Base-by-base conservation (phyloP, 768 basidiomycete species). In the Mycena indigotica region DNA sequence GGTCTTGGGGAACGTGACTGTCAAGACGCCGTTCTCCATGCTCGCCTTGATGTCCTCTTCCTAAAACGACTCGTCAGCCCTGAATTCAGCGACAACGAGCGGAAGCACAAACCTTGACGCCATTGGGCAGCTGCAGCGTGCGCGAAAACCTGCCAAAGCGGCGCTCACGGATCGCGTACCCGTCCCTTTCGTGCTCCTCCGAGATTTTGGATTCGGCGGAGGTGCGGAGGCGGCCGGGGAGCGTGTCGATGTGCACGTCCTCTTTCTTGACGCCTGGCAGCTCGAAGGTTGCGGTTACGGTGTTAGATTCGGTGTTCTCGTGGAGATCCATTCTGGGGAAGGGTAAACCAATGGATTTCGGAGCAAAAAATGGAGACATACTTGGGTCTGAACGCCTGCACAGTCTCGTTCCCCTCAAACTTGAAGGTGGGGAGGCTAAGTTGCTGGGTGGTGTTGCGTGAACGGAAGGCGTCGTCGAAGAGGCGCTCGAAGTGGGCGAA, bases 251-350 rank as follows among this genome's bases (percentile, higher is more conserved):
- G 45, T 70, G 67, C 44, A 87, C 73, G 60, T 86, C 73, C 50
- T 84, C 80, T 51, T 81, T 80, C 60, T 75, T 75, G 46, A 86
- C 28, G 21, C 84, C 84, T 2, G 86, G 85, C 17, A 87, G 72
- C 64, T 87, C 85, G 65, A 87, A 84, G 4, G 76, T 70, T 28
- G 84, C 85, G 2, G 80, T 84, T n/a, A 86, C 80, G 2, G 72
- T 68, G 65, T 84, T 84, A 46, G 63, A 70, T 19, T 78, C 73
- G 1, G 63, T 28, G 61, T 84, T 70, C 63, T 86, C 84, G 64
- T 82, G 80, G 8, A 86, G 68, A 62, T 86, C 83, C 79, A 86
- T 80, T 63, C 84, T 85, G 57, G 1, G 25, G 35, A 28, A 24
- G 13, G 21, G 4, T 28, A 15, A 2, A 26, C 5, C 21, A 16